Conservation (phyloP, 2,329 filamentous ascomycete genomes). For the Fusarium robinianum region DNA sequence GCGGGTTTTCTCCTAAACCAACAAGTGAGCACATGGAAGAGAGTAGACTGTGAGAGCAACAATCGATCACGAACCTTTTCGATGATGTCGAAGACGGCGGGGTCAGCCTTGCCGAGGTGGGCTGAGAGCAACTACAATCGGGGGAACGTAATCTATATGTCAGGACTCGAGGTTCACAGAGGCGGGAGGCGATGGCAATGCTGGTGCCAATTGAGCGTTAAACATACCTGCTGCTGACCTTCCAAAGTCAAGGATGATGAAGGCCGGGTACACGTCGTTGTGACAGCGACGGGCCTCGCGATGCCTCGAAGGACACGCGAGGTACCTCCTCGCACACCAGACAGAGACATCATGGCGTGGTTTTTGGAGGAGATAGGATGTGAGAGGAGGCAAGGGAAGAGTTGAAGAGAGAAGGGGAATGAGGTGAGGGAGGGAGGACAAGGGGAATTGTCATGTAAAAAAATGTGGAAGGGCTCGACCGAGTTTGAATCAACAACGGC, state of each 20-base stretch:
- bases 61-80: conserved; percentile 68
- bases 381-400: conserved; percentile 6
- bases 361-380: conserved; percentile 10
- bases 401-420: neutral
- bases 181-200: neutral
- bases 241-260: conserved; percentile 55
- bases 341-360: conserved; percentile 53
- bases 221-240: conserved; percentile 62
- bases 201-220: conserved; percentile 15
- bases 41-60: neutral
- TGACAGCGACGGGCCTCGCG: conserved; percentile 38
- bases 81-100: conserved; percentile 84
- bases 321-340: conserved; percentile 53
- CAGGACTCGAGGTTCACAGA: conserved; percentile 18
- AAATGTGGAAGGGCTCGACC: no score
- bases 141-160: conserved; percentile 12
- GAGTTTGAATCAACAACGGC: conserved; percentile 15
- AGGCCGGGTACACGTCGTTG: conserved; percentile 40
- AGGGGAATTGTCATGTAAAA: no score
- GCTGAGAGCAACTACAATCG: conserved; percentile 80
- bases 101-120: conserved; percentile 82
- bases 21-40: neutral
- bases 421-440: conserved; percentile 5
- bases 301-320: conserved; percentile 52
- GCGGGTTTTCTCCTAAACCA: conserved; percentile 80